Percentiles rank a stretch among this genome's conserved stretches.
Evolutionary conservation across 768 basidiomycete species (phyloP).

Genomic region (Russula foetens): DNA sequence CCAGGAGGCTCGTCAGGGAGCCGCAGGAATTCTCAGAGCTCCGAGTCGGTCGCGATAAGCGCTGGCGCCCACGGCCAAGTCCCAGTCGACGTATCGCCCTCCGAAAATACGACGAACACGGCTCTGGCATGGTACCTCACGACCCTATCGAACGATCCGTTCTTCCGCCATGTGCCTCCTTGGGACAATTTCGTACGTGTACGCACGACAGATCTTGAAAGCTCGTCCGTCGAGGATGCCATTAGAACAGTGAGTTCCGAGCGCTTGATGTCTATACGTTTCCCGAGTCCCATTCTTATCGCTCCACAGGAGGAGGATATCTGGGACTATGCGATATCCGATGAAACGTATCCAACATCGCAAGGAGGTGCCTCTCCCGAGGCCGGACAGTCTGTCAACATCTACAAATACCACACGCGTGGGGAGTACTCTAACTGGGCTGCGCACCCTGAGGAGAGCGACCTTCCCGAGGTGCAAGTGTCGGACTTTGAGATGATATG

Average conservation of each 20-base stretch:
- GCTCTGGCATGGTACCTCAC: conserved; percentile 76
- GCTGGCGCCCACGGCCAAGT: conserved; percentile 22
- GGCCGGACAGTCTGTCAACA: conserved; percentile 65
- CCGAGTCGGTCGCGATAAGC: conserved; percentile 12
- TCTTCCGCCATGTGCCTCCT: conserved; percentile 54
- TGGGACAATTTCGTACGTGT: conserved; percentile 87
- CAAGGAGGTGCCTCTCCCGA: conserved; percentile 28
- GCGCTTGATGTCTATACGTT: conserved; percentile 58
- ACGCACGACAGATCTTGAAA: conserved; percentile 80
- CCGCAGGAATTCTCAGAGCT: conserved; percentile 26
- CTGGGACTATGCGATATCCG: neutral
- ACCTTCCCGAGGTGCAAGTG: conserved; percentile 61
- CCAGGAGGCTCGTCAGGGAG: conserved; percentile 36
- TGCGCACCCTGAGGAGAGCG: conserved; percentile 44
- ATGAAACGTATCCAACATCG: conserved; percentile 5
- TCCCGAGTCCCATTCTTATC: conserved; percentile 16
- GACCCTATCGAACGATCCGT: conserved; percentile 57
- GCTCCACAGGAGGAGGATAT: neutral
- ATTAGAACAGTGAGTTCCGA: conserved; percentile 84
- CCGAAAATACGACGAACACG: conserved; percentile 33
- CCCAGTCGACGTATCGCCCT: conserved; percentile 20
- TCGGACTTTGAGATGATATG: conserved; percentile 97
- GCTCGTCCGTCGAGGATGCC: conserved; percentile 74
- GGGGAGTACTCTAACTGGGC: conserved; percentile 45
- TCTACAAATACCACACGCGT: conserved; percentile 33